Evolutionary conservation across 2,329 filamentous ascomycete genomes (phyloP).

Genomic region (Podosphaera fusca): DNA sequence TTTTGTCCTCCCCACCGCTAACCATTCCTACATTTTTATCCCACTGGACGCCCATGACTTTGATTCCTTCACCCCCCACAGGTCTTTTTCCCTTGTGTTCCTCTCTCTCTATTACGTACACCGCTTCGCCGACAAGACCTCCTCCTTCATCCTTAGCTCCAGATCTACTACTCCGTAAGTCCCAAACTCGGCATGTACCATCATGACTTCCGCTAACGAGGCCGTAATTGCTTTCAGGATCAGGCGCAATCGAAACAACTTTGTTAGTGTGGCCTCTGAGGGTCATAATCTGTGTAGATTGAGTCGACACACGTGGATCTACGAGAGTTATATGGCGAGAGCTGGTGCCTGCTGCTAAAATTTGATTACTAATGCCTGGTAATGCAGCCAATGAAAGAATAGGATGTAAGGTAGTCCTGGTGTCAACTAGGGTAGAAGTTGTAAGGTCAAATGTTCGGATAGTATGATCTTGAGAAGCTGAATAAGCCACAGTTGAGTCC

Average conservation of each 20-base stretch:
- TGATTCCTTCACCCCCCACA: constrained; percentile 58
- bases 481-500: constrained; percentile 78
- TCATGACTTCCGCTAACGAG: constrained; percentile 80
- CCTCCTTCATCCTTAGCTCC: constrained; percentile 35
- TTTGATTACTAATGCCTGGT: constrained; percentile 26
- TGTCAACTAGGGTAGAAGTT: constrained; percentile 55
- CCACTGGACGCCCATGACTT: constrained; percentile 80
- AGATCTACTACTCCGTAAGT: constrained; percentile 49
- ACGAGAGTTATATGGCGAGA: constrained; percentile 80
- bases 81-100: constrained; percentile 37
- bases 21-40: constrained; percentile 71
- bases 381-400: constrained; percentile 61
- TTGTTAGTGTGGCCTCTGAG: constrained; percentile 71
- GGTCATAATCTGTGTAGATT: constrained; percentile 66
- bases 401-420: constrained; percentile 61
- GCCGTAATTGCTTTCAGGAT: constrained; percentile 46
- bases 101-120: constrained; percentile 57
- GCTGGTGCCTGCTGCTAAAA: constrained; percentile 53
- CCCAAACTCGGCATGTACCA: constrained; percentile 83
- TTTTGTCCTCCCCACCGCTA: constrained; percentile 79
- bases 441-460: constrained; percentile 79
- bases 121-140: constrained; percentile 41
- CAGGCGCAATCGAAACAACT: constrained; percentile 26
- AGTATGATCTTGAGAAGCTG: constrained; percentile 73
- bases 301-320: constrained; percentile 61